Conservation (phyloP, 768 basidiomycete species). For the Sporobolomyces roseus region DNA sequence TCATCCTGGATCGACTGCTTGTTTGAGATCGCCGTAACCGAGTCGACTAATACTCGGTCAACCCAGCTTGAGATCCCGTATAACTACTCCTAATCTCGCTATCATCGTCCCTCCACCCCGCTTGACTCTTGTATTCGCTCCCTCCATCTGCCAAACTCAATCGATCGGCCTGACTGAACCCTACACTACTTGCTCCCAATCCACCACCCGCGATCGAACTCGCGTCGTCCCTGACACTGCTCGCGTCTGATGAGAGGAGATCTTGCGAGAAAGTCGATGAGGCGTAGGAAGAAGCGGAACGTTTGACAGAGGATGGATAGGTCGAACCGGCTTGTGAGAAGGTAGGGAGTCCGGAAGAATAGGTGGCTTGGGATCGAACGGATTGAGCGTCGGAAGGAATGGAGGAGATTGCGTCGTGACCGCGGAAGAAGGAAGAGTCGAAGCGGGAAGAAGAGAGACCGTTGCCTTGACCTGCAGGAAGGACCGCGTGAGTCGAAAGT, state of each 20-base stretch:
- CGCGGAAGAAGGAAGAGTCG: conserved; percentile 90
- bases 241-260: conserved; percentile 32
- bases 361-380: conserved; percentile 91
- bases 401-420: conserved; percentile 86
- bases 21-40: too few relatives aligned
- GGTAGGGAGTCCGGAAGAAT: conserved; percentile 84
- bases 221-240: conserved; percentile 71
- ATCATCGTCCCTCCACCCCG: conserved; percentile 18
- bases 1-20: too few relatives aligned
- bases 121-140: conserved; percentile 42
- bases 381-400: conserved; percentile 95
- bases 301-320: conserved; percentile 56
- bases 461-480: conserved; percentile 63
- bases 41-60: conserved; percentile 33
- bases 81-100: conserved; percentile 29
- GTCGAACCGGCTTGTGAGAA: conserved; percentile 63
- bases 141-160: conserved; percentile 55
- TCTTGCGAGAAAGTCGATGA: conserved; percentile 43
- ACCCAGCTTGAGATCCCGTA: conserved; percentile 19
- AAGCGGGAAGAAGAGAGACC: conserved; percentile 92
- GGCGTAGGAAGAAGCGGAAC: conserved; percentile 62
- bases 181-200: too few relatives aligned
- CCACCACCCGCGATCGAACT: conserved; percentile 47
- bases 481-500: too few relatives aligned
- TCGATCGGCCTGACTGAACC: conserved; percentile 55